Evolutionary conservation across 1,284 basidiomycete species (phyloP).

Genomic region (Puccinia coronata): DNA sequence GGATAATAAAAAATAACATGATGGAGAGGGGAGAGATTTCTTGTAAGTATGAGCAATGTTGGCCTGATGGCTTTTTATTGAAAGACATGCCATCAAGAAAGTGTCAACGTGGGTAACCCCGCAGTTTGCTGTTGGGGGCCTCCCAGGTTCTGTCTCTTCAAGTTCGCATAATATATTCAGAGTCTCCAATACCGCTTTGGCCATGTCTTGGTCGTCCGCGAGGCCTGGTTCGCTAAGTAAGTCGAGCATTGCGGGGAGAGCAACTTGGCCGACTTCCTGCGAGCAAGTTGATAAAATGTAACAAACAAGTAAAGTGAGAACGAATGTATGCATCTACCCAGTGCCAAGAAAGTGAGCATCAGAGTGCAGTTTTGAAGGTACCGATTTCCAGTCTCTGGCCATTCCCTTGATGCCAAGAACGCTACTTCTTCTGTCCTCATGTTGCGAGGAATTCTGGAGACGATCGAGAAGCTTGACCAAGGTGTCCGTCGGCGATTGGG

Average conservation of each 20-base stretch:
- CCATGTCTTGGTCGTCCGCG: constrained; percentile 82
- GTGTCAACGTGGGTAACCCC: constrained; percentile 51
- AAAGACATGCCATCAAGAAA: constrained; percentile 21
- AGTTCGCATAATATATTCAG: constrained; percentile 73
- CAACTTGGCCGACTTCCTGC: constrained; percentile 73
- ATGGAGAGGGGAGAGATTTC: background rate
- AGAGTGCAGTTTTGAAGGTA: constrained; percentile 54
- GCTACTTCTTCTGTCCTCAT: constrained; percentile 86
- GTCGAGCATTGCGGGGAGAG: constrained; percentile 71
- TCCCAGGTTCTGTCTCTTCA: constrained; percentile 53
- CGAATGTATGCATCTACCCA: too few relatives aligned
- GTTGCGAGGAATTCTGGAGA: constrained; percentile 77
- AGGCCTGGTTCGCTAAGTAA: constrained; percentile 81
- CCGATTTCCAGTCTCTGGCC: constrained; percentile 79
- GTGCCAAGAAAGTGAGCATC: constrained; percentile 55
- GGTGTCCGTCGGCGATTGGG: constrained; percentile 78
- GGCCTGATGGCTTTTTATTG: constrained; percentile 51
- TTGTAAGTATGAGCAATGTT: background rate
- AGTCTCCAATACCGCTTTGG: constrained; percentile 85
- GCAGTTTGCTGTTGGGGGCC: constrained; percentile 50
- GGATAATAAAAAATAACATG: constrained; percentile 51
- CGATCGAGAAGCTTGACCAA: constrained; percentile 83
- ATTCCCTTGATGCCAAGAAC: constrained; percentile 90
- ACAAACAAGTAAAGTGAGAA: constrained; percentile 47
- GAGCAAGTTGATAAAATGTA: constrained; percentile 48